phyloP scores from a whole-genome alignment of 1,139 yeast species.

The Suhomyces choctaworum region DNA sequence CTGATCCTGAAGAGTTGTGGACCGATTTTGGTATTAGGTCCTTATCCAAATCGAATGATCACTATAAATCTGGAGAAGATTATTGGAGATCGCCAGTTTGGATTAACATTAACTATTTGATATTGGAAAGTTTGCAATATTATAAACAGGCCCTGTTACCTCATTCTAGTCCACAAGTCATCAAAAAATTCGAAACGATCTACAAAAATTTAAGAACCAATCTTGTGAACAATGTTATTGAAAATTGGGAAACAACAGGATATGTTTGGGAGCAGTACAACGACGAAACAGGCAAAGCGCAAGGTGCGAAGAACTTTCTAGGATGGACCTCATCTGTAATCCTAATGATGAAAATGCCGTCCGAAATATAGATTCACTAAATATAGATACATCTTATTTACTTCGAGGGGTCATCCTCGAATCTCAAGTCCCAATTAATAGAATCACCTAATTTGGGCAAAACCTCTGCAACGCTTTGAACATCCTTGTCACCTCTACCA shows the following conservation, averaged over 20 bases:
- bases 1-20: slow-evolving; percentile 77
- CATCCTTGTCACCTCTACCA: slow-evolving; percentile 99
- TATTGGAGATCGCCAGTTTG: slow-evolving; percentile 97
- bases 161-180: slow-evolving; percentile 28
- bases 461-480: slow-evolving; percentile 93
- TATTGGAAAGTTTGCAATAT: slow-evolving; percentile 65
- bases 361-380: slow-evolving; percentile 27
- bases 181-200: slow-evolving; percentile 33
- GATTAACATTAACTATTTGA: slow-evolving; percentile 86
- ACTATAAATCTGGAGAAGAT: slow-evolving; percentile 78
- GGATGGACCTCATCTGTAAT: slow-evolving; percentile 93
- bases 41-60: slow-evolving; percentile 64
- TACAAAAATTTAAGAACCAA: slow-evolving; percentile 64
- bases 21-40: slow-evolving; percentile 80
- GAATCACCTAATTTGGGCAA: slow-evolving; percentile 85
- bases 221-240: slow-evolving; percentile 64
- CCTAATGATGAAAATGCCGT: slow-evolving; percentile 80
- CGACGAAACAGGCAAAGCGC: slow-evolving; percentile 70
- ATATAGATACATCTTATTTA: slow-evolving; percentile 9
- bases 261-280: slow-evolving; percentile 92
- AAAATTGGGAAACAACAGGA: slow-evolving; percentile 74
- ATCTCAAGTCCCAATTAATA: slow-evolving; percentile 95
- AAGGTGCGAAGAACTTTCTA: slow-evolving; percentile 84
- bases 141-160: slow-evolving; percentile 35
- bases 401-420: slow-evolving; percentile 57